Evolutionary conservation across 176 grass and related monocot species (phyloP).

Genomic region (Oryza glaberrima): DNA sequence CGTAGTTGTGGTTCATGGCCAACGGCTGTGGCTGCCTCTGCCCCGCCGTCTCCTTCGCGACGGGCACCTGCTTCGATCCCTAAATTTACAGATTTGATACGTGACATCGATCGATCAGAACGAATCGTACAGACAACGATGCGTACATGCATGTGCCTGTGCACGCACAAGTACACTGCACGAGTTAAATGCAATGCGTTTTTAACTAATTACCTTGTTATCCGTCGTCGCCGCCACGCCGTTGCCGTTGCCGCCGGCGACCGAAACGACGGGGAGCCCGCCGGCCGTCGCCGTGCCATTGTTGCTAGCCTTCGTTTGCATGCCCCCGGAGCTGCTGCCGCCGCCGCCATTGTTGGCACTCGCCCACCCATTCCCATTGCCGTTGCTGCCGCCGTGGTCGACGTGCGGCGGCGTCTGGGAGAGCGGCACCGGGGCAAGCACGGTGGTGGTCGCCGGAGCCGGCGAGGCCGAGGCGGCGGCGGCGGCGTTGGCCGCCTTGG

Average conservation of each 20-base stretch:
- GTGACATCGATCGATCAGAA: not conserved
- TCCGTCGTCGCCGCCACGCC: slow-evolving; percentile 38
- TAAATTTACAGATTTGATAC: not conserved
- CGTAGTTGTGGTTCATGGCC: slow-evolving; percentile 49
- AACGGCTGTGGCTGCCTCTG: slow-evolving; percentile 46
- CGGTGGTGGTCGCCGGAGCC: not conserved
- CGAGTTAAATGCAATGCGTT: not conserved
- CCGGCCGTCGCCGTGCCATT: slow-evolving; percentile 45
- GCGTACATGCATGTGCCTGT: not conserved
- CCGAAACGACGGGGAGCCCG: slow-evolving; percentile 25
- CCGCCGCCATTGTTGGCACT: slow-evolving; percentile 26
- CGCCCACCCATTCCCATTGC: slow-evolving; percentile 27
- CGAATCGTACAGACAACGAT: not conserved
- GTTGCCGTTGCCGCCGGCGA: slow-evolving; percentile 2
- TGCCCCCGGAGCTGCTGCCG: slow-evolving; percentile 28
- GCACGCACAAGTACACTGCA: not conserved
- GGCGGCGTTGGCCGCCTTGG: slow-evolving; percentile 47
- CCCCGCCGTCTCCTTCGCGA: slow-evolving; percentile 48
- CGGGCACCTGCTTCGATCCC: slow-evolving; percentile 51
- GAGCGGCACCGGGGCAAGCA: slow-evolving; percentile 42
- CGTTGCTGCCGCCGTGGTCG: slow-evolving; percentile 5
- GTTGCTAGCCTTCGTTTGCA: slow-evolving; percentile 57
- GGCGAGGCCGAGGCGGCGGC: slow-evolving; percentile 11
- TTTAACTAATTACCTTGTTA: slow-evolving; percentile 54
- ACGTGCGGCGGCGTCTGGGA: slow-evolving; percentile 41